A percentile compares a stretch with the other conserved stretches of the same genome.
These are phyloP conservation scores for Talaromyces atroroseus DNA, from an alignment of 2,329 filamentous ascomycete species.

Conservation along the genomic window DNA sequence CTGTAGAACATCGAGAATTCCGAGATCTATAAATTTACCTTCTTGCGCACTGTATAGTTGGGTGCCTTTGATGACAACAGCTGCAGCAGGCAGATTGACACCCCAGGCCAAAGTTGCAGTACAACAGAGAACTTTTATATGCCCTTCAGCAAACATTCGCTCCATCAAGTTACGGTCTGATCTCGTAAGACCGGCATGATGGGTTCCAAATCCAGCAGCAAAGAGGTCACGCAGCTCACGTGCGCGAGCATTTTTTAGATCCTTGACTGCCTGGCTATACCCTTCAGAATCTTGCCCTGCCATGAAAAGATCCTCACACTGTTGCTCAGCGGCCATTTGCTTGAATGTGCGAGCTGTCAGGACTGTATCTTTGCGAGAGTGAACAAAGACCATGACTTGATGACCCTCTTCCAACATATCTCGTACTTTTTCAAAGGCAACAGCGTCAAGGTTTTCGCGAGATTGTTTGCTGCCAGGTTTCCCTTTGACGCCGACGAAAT, in stretches of 20 bases:
- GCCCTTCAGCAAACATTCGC: slow-evolving; percentile 78
- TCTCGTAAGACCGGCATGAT: slow-evolving; percentile 94
- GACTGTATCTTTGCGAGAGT: slow-evolving; percentile 90
- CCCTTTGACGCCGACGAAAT: slow-evolving; percentile 90
- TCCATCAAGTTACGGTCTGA: slow-evolving; percentile 96
- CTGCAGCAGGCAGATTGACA: slow-evolving; percentile 94
- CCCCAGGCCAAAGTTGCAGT: slow-evolving; percentile 97
- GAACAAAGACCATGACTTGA: slow-evolving; percentile 98
- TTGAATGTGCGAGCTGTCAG: slow-evolving; percentile 79
- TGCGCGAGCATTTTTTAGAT: slow-evolving; percentile 80
- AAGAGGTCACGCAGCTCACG: slow-evolving; percentile 84
- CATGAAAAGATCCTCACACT: slow-evolving; percentile 76
- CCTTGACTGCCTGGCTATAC: slow-evolving; percentile 72
- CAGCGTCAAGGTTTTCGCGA: slow-evolving; percentile 79
- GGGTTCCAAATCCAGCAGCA: slow-evolving; percentile 84
- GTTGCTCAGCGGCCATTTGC: slow-evolving; percentile 78
- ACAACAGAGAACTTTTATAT: slow-evolving; percentile 97
- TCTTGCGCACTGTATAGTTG: slow-evolving; percentile 95
- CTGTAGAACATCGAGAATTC: slow-evolving; percentile 92
- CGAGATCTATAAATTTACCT: slow-evolving; percentile 92
- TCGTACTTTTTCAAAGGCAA: slow-evolving; percentile 88
- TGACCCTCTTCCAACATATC: slow-evolving; percentile 90
- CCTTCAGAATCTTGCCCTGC: slow-evolving; percentile 65
- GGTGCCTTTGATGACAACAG: slow-evolving; percentile 96
- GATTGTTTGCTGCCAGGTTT: slow-evolving; percentile 76